Base-by-base conservation (phyloP, 2,329 filamentous ascomycete genomes). In the Talaromyces amestolkiae region DNA sequence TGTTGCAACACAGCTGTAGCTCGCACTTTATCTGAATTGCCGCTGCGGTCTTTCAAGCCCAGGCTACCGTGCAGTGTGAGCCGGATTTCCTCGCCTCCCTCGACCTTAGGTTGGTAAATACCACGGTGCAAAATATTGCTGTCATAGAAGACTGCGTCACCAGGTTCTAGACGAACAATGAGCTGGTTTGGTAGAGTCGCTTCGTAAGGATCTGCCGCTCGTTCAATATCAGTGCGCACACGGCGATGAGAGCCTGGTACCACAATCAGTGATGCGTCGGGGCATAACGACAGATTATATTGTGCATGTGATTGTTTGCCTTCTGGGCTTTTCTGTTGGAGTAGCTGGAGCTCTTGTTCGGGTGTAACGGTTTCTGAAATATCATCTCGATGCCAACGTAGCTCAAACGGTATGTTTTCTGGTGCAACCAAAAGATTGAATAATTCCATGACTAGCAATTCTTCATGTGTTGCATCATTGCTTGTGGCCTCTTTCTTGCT, bases 381-480 rank as follows among this genome's bases (percentile, higher is more conserved):
- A 74, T 96, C 92, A 73, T 97, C 93, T 33, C 93, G 82, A 75
- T 97, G 93, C 93, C 93, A 96, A 58, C 89, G 81, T 61, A 97
- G 83, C 71, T 86, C 87, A 72, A 94, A 96, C 69, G 89, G 86
- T 2, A 74, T 70, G 47, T 88, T 87, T 35, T 77, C 78, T 0
- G 92, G 92, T 4, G 89, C 82, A 17, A 96, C 88, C 6, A 96
- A 87, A 78, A 96, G 84, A 74, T 97, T 97, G 79, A 92, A 93
- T 24, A 97, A 80, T 78, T 96, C 93, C 87, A 96, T 91, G 45
- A 94, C 89, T 27, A 97, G 81, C 1, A 88, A 82, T 5, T 89
- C 86, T 33, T 88, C 58, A 15, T 85, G 17, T 69, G 53, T 69
- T 65, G 79, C 81, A 35, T 10, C 37, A 63, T 78, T 65, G 15